These are phyloP conservation scores for Nymphaea colorata DNA, from an alignment of 164 flowering plant species.

Conservation along the genomic window DNA sequence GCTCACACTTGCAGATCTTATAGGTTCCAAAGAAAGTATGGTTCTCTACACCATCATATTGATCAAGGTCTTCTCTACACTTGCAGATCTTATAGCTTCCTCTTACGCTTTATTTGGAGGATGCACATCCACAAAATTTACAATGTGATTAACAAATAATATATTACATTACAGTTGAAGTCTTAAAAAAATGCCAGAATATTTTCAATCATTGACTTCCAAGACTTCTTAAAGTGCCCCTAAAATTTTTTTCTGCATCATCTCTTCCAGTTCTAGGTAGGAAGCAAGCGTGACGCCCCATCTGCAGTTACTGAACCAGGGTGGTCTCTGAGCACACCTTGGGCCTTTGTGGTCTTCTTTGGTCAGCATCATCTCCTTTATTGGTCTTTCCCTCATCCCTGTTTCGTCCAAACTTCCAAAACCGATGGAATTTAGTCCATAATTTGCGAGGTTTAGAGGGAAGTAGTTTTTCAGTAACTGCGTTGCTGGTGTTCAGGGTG, in stretches of 20 bases:
- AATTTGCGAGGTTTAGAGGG: slow-evolving; percentile 44
- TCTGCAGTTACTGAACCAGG: slow-evolving; percentile 13
- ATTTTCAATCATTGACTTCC: slow-evolving; percentile 91
- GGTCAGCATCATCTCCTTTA: slow-evolving; percentile 17
- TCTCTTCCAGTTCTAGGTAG: slow-evolving; percentile 25
- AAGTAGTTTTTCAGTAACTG: slow-evolving; percentile 15
- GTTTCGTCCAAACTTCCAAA: slow-evolving; percentile 73
- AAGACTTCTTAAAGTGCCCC: slow-evolving; percentile 54
- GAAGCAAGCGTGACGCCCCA: slow-evolving; percentile 10
- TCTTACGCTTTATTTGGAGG: too few relatives aligned
- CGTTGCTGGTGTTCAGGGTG: slow-evolving; percentile 6
- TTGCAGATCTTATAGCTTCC: too few relatives aligned
- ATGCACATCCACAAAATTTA: too few relatives aligned
- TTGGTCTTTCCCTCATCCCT: slow-evolving; percentile 38
- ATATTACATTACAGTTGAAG: neutral
- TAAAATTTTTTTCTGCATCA: slow-evolving; percentile 43
- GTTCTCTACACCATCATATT: too few relatives aligned
- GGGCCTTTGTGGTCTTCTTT: slow-evolving; percentile 6
- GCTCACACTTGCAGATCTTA: too few relatives aligned
- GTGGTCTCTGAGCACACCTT: slow-evolving; percentile 7
- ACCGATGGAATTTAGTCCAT: slow-evolving; percentile 67
- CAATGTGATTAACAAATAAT: too few relatives aligned
- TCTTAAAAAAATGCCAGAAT: slow-evolving; percentile 51
- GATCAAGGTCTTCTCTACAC: too few relatives aligned
- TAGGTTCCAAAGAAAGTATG: too few relatives aligned